These are phyloP conservation scores for Aspergillus novofumigatus DNA, from an alignment of 2,329 filamentous ascomycete species.

Conservation along the genomic window DNA sequence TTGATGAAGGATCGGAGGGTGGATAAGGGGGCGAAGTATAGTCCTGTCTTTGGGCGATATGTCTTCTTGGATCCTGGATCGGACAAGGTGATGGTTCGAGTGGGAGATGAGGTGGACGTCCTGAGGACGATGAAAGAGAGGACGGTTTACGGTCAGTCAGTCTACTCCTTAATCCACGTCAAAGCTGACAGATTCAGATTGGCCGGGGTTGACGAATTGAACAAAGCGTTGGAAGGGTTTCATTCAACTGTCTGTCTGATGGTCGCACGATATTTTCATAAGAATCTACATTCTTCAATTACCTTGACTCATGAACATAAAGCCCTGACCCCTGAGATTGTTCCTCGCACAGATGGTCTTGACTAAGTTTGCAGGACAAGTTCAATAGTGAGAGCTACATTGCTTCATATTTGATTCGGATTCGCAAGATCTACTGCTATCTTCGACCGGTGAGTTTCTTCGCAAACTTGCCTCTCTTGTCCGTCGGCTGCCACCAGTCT, in stretches of 20 bases:
- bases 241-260: not conserved
- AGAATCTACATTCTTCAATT: no score
- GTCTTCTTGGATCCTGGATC: conserved; percentile 52
- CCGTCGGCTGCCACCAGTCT: not conserved
- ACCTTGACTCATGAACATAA: no score
- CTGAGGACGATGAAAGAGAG: conserved; percentile 48
- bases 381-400: no score
- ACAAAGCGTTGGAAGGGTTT: not conserved
- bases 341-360: no score
- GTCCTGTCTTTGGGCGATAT: conserved; percentile 70
- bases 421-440: no score
- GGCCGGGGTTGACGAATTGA: conserved; percentile 21
- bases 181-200: conserved; percentile 23
- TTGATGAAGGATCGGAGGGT: conserved; percentile 67
- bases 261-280: no score
- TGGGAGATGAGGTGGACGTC: conserved; percentile 57
- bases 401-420: no score
- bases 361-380: no score
- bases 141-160: conserved; percentile 52
- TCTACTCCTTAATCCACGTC: not conserved
- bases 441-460: not conserved
- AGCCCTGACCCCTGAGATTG: no score
- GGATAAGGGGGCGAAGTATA: conserved; percentile 63
- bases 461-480: not conserved
- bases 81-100: conserved; percentile 39